Evolutionary conservation across 2,329 filamentous ascomycete species (phyloP).

Genomic region (Sporothrix curviconia): DNA sequence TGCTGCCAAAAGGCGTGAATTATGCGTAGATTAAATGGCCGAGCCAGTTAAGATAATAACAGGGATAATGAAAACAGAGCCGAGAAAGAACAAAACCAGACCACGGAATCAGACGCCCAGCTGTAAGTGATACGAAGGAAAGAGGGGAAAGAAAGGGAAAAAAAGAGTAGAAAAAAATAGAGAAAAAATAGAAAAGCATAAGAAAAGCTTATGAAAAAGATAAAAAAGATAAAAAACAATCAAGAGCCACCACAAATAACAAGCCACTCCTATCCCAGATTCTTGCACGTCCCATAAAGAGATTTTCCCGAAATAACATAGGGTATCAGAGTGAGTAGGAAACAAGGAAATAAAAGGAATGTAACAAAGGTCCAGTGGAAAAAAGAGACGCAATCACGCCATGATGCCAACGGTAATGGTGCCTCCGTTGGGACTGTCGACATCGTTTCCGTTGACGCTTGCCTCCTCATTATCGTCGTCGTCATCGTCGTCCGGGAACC

Average conservation of each 20-base stretch:
- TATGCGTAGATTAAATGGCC: not conserved
- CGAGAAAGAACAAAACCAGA: not conserved
- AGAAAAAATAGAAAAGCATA: not conserved
- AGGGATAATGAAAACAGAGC: not conserved
- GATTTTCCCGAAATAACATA: no score
- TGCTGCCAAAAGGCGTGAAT: not conserved
- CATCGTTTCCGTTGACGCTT: no score
- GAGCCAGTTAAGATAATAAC: no score
- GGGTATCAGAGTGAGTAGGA: no score
- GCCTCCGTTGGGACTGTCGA: not conserved
- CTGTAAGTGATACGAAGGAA: not conserved
- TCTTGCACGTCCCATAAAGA: not conserved
- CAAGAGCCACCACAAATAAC: not conserved
- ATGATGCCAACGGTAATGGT: not conserved
- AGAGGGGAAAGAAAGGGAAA: not conserved
- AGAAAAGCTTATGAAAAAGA: not conserved
- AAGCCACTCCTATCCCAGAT: not conserved
- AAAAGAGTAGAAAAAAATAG: not conserved
- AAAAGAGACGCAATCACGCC: not conserved
- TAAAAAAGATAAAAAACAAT: not conserved
- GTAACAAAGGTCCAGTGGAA: no score
- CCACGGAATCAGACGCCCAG: not conserved
- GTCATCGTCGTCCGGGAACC: not conserved
- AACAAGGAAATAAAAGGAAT: no score
- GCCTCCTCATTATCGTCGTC: not conserved